Evolutionary conservation across 495 filamentous ascomycete genomes (phyloP), one percentile per base, ranked within the genome.

Genomic region (Lophiostoma macrostomum): DNA sequence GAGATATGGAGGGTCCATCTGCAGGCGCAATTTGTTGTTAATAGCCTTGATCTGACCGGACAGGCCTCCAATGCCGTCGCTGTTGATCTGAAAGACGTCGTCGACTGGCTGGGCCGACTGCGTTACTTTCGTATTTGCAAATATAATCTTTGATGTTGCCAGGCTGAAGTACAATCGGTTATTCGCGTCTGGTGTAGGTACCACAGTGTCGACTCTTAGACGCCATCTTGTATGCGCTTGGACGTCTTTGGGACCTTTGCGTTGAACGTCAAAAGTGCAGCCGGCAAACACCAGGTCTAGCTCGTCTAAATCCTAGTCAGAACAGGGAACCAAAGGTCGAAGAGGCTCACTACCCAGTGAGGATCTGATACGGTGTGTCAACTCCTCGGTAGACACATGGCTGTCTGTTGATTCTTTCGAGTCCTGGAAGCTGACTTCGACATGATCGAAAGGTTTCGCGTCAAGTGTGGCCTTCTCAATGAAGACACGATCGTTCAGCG

Each of bases 11-110:
- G 29, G 58, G 45, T 59, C 53, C 42, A 79, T 78, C 50, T 88
- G 82, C 37, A 77, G 74, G 16, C 74, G 67, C 19, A 95, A 73
- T 22, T 81, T 76, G 30, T 84, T 69, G 63, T 93, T 91, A 51
- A 87, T 78, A 56, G 76, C 74, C 48, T 74, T 70, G 52, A 85
- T 74, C 56, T 83, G 87, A 20, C 71, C 72, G 19, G 76, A 72
- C 47, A 91, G 74, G 14, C 85, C 86, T 28, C 82, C 80, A 22
- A 91, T 74, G 12, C 76, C 71, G 4, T 67, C 64, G 18, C 73
- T 64, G 51, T 71, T 69, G 24, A 76, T 40, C 29, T 60, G 31
- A 27, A 61, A 41, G 20, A 44, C 18, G 13, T 65, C 31, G 11
- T 34, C 18, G 30, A 4, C 11, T 7, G 3, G 24, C 4, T 41